Conservation (phyloP, 108 stramenopile genomes). For the Nannochloropsis oceanica region DNA sequence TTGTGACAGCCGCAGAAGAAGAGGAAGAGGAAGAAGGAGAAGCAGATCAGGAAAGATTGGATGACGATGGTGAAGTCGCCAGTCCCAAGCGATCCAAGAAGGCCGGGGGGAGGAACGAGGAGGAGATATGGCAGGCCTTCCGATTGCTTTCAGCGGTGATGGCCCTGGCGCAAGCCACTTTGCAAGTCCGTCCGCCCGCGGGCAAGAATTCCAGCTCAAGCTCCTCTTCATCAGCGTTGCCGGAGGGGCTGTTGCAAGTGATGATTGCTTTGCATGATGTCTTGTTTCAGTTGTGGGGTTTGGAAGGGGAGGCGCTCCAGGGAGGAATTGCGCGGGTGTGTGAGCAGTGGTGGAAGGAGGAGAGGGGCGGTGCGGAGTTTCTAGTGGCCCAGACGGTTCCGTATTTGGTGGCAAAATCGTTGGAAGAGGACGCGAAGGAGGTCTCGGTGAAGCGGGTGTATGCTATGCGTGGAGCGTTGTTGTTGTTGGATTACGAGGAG, state of each 20-base stretch:
- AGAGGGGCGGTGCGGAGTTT: constrained; percentile 51
- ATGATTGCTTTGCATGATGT: constrained; percentile 47
- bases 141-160: neutral
- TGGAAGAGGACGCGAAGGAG: constrained; percentile 48
- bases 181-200: neutral
- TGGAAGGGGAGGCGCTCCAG: constrained; percentile 41
- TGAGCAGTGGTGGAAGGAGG: constrained; percentile 63
- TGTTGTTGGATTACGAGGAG: constrained; percentile 68
- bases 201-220: neutral
- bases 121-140: neutral
- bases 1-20: neutral
- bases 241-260: constrained; percentile 50
- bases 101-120: neutral
- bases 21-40: neutral
- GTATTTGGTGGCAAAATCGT: constrained; percentile 35
- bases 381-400: constrained; percentile 65
- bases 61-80: neutral
- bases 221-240: constrained; percentile 4
- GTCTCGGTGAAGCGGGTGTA: constrained; percentile 60
- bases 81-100: no score
- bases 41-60: neutral
- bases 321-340: constrained; percentile 53
- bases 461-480: constrained; percentile 52
- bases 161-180: neutral
- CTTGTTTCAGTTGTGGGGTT: constrained; percentile 49